Conservation (phyloP, 2,329 filamentous ascomycete species). For the Aspergillus novoparasiticus region DNA sequence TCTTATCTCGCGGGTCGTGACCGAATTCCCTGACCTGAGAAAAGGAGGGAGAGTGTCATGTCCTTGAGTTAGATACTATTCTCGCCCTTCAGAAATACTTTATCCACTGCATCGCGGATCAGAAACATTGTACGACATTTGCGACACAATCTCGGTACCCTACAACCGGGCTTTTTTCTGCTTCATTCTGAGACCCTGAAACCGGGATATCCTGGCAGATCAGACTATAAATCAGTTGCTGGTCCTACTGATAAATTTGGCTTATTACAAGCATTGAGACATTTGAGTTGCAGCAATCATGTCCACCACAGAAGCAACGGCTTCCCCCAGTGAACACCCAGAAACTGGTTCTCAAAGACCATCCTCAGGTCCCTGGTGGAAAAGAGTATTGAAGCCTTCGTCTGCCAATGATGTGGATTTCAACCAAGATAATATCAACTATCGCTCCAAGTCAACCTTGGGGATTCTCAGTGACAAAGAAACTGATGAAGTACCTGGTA, state of each 20-base stretch:
- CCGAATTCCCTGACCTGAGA: background rate
- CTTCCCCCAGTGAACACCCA: background rate
- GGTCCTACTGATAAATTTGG: background rate
- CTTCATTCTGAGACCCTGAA: background rate
- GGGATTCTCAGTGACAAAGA: conserved; percentile 81
- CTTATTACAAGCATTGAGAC: background rate
- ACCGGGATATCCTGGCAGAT: background rate
- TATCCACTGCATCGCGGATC: background rate
- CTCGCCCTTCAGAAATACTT: background rate
- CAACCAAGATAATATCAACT: conserved; percentile 23
- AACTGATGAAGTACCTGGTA: conserved; percentile 87
- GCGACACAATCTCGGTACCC: background rate
- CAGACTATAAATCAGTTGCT: background rate
- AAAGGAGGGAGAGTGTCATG: background rate
- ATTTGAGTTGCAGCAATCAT: background rate
- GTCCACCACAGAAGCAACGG: background rate
- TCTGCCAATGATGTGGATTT: conserved; percentile 6
- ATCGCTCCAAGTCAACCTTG: conserved; percentile 58
- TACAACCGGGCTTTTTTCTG: background rate
- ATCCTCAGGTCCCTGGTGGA: conserved; percentile 21
- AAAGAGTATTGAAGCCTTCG: conserved; percentile 18
- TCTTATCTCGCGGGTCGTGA: background rate
- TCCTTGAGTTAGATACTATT: background rate
- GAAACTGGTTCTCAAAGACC: background rate
- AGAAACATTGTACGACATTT: background rate